These are phyloP conservation scores for Blastobotrys elegans DNA, from an alignment of 1,139 yeast species.

Conservation along the genomic window DNA sequence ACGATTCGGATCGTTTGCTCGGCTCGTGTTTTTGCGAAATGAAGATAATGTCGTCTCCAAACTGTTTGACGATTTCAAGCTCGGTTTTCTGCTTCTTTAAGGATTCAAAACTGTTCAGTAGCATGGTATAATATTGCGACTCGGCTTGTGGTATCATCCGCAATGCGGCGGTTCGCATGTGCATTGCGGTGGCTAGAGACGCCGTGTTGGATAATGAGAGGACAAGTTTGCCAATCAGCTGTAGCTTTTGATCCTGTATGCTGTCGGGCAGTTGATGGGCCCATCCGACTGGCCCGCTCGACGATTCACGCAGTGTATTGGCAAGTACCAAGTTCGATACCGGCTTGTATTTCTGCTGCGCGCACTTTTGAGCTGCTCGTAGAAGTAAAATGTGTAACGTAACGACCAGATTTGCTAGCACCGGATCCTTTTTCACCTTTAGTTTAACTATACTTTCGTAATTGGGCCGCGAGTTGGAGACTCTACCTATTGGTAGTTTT, in stretches of 20 bases:
- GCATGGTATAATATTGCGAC: slow-evolving; percentile 13
- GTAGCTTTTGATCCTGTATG: slow-evolving; percentile 14
- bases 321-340: slow-evolving; percentile 17
- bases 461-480: slow-evolving; percentile 5
- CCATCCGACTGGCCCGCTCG: slow-evolving; percentile 18
- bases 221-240: slow-evolving; percentile 17
- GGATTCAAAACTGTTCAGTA: slow-evolving; percentile 18
- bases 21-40: slow-evolving; percentile 12
- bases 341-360: slow-evolving; percentile 15
- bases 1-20: slow-evolving; percentile 12
- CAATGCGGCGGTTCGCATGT: slow-evolving; percentile 18
- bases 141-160: slow-evolving; percentile 16
- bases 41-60: slow-evolving; percentile 14
- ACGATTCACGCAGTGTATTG: slow-evolving; percentile 8
- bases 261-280: slow-evolving; percentile 12
- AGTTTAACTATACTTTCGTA: slow-evolving; percentile 9
- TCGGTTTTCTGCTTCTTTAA: slow-evolving; percentile 13
- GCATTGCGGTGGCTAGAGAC: slow-evolving; percentile 17
- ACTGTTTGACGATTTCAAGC: slow-evolving; percentile 11
- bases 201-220: slow-evolving; percentile 20
- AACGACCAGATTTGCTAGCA: slow-evolving; percentile 16
- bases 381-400: slow-evolving; percentile 19
- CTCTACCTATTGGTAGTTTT: slow-evolving; percentile 7
- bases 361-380: slow-evolving; percentile 16
- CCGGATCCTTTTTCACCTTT: background rate